Conservation (phyloP, 345 rosid genomes). For the Arabis hirsuta region DNA sequence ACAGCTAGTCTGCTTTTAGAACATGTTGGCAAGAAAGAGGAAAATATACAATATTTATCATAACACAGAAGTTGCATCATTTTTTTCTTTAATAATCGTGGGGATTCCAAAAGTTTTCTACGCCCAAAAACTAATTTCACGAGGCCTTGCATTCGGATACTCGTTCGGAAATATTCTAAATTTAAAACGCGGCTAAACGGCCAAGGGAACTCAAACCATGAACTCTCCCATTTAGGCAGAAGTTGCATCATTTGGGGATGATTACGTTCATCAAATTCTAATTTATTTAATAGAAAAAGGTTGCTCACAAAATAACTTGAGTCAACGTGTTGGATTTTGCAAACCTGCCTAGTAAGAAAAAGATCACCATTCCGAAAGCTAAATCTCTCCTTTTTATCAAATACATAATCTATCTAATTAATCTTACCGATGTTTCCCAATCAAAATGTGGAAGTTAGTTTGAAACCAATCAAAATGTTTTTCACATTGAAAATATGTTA, state of each 20-base stretch:
- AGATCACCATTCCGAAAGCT: not conserved
- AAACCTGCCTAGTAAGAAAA: constrained; percentile 30
- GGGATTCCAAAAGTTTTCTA: no score
- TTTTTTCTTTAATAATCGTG: no score
- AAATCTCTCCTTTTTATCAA: not conserved
- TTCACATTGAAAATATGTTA: no score
- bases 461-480: no score
- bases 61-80: not conserved
- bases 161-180: no score
- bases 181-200: no score
- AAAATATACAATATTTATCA: not conserved
- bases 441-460: not conserved
- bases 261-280: not conserved
- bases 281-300: not conserved
- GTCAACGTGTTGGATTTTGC: constrained; percentile 21
- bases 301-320: not conserved
- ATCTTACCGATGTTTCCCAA: not conserved
- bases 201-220: no score
- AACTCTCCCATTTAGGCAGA: no score
- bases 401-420: not conserved
- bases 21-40: not conserved
- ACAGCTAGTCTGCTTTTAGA: not conserved
- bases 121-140: no score
- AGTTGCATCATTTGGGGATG: not conserved
- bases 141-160: no score